Base-by-base conservation (phyloP, 768 basidiomycete species). In the Panellus pusillus region DNA sequence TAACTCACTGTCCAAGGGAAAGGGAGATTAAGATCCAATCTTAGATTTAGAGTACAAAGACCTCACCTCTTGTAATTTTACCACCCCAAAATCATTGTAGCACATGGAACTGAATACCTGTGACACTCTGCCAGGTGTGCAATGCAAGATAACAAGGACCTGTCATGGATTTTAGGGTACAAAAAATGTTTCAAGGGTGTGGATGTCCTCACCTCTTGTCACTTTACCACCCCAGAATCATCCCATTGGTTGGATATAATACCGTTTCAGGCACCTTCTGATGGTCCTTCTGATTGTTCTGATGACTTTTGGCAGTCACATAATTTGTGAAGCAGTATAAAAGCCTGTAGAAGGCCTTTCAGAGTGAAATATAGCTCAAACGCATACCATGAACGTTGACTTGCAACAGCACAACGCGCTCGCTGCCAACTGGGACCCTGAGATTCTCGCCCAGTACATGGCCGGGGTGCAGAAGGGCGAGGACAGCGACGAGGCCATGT, bases 371-470 rank as follows among this genome's bases (percentile, higher is more conserved):
- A 31, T 9, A 13, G 32, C 18, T 20, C 15, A 29, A 46, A 24
- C 45, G 38, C 45, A n/a, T 36, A n/a, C 45, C 36, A 27, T 39
- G 14, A 35, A n/a, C 47, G 32, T 19, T 5, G 17, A 42, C 19
- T 12, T 28, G 15, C 35, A 55, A 31, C 53, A 51, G 19, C 55
- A 37, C 24, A 20, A 52, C 44, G 24, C 42, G 9, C 48, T 61
- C 52, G 59, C 59, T 9, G 59, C 59, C 0, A 61, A 61, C 48
- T 61, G 59, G 59, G 55, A 61, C 31, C 59, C 54, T 2, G 52
- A 56, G 24, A 57, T 61, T 15, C 19, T 61, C 32, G 55, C 51
- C 35, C 31, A 32, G 24, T 61, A 61, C 42, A 54, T 61, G 55
- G 59, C 50, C 35, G 36, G 35, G 27, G 42, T 50, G 15, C 31